phyloP scores from a whole-genome alignment of 1,284 basidiomycete genomes.

The Ustilago trichophora region DNA sequence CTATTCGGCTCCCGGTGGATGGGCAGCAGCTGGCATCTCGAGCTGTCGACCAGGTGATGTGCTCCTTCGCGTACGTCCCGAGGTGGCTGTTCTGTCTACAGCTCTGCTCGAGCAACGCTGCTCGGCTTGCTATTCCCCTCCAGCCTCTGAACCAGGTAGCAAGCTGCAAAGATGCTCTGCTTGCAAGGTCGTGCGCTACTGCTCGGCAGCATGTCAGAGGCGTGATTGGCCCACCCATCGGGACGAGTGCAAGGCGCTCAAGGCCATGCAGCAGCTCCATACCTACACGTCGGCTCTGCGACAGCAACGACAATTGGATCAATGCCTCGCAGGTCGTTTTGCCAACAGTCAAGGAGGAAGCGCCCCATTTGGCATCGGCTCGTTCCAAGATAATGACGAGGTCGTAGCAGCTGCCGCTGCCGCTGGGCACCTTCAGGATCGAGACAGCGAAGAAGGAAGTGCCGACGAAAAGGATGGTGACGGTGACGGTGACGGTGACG shows the following conservation, averaged over 20 bases:
- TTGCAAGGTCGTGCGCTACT: slow-evolving; percentile 46
- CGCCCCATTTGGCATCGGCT: slow-evolving; percentile 25
- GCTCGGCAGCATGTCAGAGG: slow-evolving; percentile 37
- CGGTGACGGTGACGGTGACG: background rate
- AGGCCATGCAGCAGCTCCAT: slow-evolving; percentile 33
- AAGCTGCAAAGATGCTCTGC: slow-evolving; percentile 45
- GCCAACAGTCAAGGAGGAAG: slow-evolving; percentile 13
- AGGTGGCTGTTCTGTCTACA: slow-evolving; percentile 34
- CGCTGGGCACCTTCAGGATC: slow-evolving; percentile 7
- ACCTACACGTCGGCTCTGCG: slow-evolving; percentile 23
- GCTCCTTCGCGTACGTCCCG: slow-evolving; percentile 30
- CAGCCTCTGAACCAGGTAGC: slow-evolving; percentile 3
- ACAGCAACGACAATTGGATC: slow-evolving; percentile 21
- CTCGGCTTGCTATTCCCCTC: slow-evolving; percentile 34
- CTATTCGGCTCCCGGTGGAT: slow-evolving; percentile 34
- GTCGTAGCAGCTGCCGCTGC: slow-evolving; percentile 23
- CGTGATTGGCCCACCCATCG: slow-evolving; percentile 41
- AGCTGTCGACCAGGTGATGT: slow-evolving; percentile 38
- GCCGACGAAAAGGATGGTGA: background rate
- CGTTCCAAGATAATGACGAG: slow-evolving; percentile 39
- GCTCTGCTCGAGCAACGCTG: slow-evolving; percentile 34
- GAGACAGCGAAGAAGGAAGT: slow-evolving; percentile 9
- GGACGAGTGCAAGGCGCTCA: slow-evolving; percentile 49
- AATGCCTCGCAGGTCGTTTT: slow-evolving; percentile 19
- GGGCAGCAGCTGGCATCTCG: slow-evolving; percentile 36